Evolutionary conservation across 371 early-diverging fungal genomes (phyloP), one percentile per base, ranked within the genome.

Genomic region (Neoconidiobolus thromboides): DNA sequence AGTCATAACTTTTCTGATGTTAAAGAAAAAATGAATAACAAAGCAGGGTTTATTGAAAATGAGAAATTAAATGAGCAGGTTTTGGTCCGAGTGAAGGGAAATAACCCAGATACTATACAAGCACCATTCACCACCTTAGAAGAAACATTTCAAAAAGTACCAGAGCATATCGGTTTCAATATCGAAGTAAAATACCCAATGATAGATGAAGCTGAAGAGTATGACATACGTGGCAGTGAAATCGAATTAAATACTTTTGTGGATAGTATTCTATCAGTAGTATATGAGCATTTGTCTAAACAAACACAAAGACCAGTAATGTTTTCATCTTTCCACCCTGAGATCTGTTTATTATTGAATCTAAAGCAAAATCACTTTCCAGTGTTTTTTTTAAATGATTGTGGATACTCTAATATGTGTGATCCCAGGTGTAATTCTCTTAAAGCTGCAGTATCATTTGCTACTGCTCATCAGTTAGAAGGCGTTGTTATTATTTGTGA

Each of bases 141-240:
- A 44, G 87, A 89, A 15, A 77, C 85, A 15, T 73, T 92, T 58
- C 78, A 78, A 75, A 80, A 74, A 26, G 85, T 91, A 3, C 93
- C 95, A 0, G 66, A 71, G 9, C 61, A 73, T 3, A 78, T 87
- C 7, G 96, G 93, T 4, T 91, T 95, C 64, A 94, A 97, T 63
- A 85, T 98, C 59, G 99, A 98, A 69, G 80, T 97, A 64, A 98
- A 98, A 70, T 96, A 97, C 64, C 96, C 97, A 0, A 82, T 86
- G 79, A 70, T 81, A 14, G 84, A 89, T 61, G 95, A 96, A 65
- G 86, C 87, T 9, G 87, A 89, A 68, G 74, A 73, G 37, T 14
- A 14, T 9, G 52, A 38, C 52, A 26, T 51, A 26, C 3, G 36
- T 36, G 52, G 52, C 52, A 26, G 26, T n/a, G 78, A 50, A 39